Conservation (phyloP, 805 yeast genomes). For the Starmerella roubikii region DNA sequence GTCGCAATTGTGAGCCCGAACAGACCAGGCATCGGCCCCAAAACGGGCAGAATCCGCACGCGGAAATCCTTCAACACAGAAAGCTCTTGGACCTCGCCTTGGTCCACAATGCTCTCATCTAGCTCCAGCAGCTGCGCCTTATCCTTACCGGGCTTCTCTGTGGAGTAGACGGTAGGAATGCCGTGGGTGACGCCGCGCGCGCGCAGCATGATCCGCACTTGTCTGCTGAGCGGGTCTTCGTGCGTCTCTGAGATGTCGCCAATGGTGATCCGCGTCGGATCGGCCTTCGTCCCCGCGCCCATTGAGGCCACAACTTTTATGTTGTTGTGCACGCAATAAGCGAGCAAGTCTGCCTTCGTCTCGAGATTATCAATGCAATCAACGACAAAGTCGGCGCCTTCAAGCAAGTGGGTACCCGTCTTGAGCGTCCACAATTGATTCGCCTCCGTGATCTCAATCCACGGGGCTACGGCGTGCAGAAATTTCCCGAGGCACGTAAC, state of each 20-base stretch:
- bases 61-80: slow-evolving; percentile 81
- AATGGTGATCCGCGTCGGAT: slow-evolving; percentile 79
- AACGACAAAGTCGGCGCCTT: slow-evolving; percentile 62
- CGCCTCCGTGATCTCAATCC: slow-evolving; percentile 69
- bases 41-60: slow-evolving; percentile 85
- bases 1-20: slow-evolving; percentile 88
- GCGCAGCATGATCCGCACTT: slow-evolving; percentile 74
- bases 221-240: slow-evolving; percentile 84
- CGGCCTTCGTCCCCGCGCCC: slow-evolving; percentile 97
- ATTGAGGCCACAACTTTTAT: slow-evolving; percentile 75
- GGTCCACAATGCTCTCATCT: slow-evolving; percentile 63
- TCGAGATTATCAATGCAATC: slow-evolving; percentile 96
- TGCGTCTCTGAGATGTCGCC: slow-evolving; percentile 82
- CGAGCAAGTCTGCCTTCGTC: slow-evolving; percentile 83
- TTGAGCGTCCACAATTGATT: slow-evolving; percentile 60
- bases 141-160: slow-evolving; percentile 93
- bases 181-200: slow-evolving; percentile 61
- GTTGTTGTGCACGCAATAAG: slow-evolving; percentile 47
- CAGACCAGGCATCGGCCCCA: slow-evolving; percentile 95
- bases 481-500: slow-evolving; percentile 67
- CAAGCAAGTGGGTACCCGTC: slow-evolving; percentile 47
- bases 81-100: slow-evolving; percentile 75
- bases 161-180: slow-evolving; percentile 78
- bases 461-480: slow-evolving; percentile 71
- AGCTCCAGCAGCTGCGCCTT: slow-evolving; percentile 81